A percentile compares a stretch with the other conserved stretches of the same genome.
phyloP scores from a whole-genome alignment of 768 basidiomycete species.

The Podaxis pistillaris region DNA sequence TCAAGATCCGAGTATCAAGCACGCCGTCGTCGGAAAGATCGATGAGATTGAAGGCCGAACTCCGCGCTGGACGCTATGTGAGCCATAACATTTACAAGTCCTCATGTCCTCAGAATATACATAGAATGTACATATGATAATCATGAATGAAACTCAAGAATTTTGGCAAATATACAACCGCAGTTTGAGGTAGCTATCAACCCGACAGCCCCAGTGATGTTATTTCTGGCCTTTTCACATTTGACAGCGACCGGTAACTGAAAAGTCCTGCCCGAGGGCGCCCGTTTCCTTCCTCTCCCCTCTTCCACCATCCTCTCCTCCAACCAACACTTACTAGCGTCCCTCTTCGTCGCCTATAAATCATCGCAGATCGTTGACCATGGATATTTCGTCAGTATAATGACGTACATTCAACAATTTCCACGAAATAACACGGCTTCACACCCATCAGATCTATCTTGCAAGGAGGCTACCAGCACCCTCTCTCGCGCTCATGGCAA shows the following conservation, averaged over 20 bases:
- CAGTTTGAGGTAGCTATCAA: background rate
- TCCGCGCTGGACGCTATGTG: background rate
- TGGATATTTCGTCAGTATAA: conserved; percentile 25
- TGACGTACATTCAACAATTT: background rate
- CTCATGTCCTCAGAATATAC: background rate
- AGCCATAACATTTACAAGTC: background rate
- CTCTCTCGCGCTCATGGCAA: conserved; percentile 88
- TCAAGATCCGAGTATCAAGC: background rate
- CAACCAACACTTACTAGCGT: background rate
- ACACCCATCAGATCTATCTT: conserved; percentile 56
- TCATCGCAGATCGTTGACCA: background rate
- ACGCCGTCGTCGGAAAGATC: background rate
- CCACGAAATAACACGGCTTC: conserved; percentile 2
- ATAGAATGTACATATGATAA: background rate
- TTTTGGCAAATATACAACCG: background rate
- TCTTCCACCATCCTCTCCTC: conserved; percentile 4
- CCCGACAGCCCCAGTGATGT: background rate
- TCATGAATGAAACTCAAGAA: background rate
- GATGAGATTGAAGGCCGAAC: background rate
- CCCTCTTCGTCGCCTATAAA: background rate
- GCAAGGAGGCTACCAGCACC: conserved; percentile 93
- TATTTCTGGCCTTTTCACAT: conserved; percentile 1
- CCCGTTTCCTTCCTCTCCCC: background rate
- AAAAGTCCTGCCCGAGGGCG: background rate
- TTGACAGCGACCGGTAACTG: background rate